Evolutionary conservation across 495 filamentous ascomycete genomes (phyloP).

Genomic region (Penicillium samsonianum): DNA sequence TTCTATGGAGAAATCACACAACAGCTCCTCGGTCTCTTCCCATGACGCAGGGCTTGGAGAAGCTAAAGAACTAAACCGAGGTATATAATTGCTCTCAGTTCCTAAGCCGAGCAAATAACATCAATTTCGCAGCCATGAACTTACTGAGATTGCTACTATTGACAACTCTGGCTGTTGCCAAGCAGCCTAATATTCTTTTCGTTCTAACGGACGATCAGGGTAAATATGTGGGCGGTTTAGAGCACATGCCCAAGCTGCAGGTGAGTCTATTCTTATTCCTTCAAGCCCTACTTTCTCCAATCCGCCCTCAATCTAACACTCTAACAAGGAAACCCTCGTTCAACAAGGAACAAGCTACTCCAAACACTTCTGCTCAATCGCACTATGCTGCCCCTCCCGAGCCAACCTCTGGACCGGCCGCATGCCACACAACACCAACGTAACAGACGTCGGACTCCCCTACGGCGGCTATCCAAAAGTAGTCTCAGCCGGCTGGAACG

Average conservation of each 20-base stretch:
- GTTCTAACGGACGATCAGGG: constrained; percentile 66
- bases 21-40: constrained; percentile 5
- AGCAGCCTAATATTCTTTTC: constrained; percentile 59
- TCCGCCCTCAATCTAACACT: background rate
- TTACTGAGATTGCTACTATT: constrained; percentile 10
- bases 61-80: background rate
- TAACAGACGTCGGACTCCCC: constrained; percentile 62
- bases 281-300: background rate
- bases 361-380: constrained; percentile 56
- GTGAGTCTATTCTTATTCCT: constrained; percentile 11
- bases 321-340: constrained; percentile 33
- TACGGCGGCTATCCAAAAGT: constrained; percentile 69
- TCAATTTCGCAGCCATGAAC: constrained; percentile 4
- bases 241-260: constrained; percentile 57
- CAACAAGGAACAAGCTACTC: constrained; percentile 32
- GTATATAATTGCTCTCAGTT: constrained; percentile 9
- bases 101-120: background rate
- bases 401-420: constrained; percentile 50
- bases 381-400: constrained; percentile 57
- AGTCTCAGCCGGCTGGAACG: constrained; percentile 59
- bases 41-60: background rate
- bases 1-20: constrained; percentile 27
- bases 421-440: constrained; percentile 48
- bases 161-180: constrained; percentile 20
- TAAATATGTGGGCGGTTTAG: constrained; percentile 55